Percentiles rank a stretch among this genome's conserved stretches.
Evolutionary conservation across 768 basidiomycete species (phyloP).

Genomic region (Auricularia sp.): DNA sequence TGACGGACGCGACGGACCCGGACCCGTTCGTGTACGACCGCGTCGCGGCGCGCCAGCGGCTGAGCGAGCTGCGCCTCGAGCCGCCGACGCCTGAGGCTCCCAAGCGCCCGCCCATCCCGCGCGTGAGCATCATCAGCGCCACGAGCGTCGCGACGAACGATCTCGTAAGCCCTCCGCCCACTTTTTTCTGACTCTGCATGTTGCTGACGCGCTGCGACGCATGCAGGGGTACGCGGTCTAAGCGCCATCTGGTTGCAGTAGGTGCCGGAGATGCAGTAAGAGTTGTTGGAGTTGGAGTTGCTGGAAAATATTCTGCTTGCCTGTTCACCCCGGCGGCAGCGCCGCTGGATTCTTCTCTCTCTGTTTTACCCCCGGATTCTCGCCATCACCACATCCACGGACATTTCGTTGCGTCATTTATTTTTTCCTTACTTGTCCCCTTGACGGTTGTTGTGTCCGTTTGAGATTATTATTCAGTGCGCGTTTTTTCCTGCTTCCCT

Average conservation of each 20-base stretch:
- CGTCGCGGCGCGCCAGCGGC: neutral
- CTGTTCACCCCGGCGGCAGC: no score
- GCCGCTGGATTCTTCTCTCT: no score
- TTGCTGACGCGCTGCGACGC: neutral
- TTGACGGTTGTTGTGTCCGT: no score
- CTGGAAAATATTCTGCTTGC: no score
- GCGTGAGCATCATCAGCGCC: constrained; percentile 1
- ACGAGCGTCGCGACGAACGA: constrained; percentile 1
- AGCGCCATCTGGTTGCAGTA: neutral
- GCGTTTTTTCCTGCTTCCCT: no score
- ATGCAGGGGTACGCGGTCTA: neutral
- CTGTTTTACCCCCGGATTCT: no score
- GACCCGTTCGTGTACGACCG: constrained; percentile 2
- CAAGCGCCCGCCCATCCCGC: neutral
- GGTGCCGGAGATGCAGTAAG: no score
- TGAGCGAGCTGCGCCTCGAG: neutral
- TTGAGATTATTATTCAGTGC: no score
- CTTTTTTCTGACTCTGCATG: neutral
- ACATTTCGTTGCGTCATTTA: no score
- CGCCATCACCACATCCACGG: no score
- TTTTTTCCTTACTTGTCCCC: no score
- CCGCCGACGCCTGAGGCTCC: neutral
- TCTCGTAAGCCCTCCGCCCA: neutral
- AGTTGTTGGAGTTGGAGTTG: no score
- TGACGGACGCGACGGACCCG: neutral